Evolutionary conservation across 768 basidiomycete species (phyloP).

Genomic region (Lentinula sp.): DNA sequence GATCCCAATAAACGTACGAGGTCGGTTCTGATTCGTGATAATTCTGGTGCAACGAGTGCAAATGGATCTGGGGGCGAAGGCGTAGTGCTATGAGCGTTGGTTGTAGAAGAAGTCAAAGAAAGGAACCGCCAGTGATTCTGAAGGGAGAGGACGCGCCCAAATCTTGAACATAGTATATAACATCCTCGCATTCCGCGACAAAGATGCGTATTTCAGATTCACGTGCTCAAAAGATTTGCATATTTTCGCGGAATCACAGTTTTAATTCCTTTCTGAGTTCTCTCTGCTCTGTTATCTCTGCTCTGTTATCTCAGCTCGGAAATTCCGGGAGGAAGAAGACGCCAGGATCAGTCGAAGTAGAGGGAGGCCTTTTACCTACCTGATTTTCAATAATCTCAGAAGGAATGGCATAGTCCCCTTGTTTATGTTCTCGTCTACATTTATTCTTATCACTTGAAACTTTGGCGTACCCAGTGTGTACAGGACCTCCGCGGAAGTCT

Average conservation of each 20-base stretch:
- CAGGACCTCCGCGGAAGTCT: too few relatives aligned
- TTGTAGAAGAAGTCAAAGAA: neutral
- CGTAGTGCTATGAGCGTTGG: neutral
- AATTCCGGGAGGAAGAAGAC: too few relatives aligned
- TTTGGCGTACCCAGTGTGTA: too few relatives aligned
- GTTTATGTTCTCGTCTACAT: too few relatives aligned
- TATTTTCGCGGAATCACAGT: neutral
- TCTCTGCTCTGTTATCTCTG: too few relatives aligned
- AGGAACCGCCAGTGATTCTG: neutral
- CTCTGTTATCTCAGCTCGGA: too few relatives aligned
- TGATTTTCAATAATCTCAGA: too few relatives aligned
- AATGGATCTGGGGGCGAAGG: conserved; percentile 54
- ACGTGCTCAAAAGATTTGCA: neutral
- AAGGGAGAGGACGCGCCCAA: neutral
- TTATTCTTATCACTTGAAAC: too few relatives aligned
- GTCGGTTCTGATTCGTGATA: conserved; percentile 59
- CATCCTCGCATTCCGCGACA: conserved; percentile 5
- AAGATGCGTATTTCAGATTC: neutral
- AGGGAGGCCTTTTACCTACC: too few relatives aligned
- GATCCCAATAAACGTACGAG: conserved; percentile 74
- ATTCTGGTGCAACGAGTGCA: conserved; percentile 58
- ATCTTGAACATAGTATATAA: neutral
- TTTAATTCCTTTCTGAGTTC: too few relatives aligned
- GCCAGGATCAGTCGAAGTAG: too few relatives aligned
- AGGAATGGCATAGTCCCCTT: too few relatives aligned